A percentile compares a stretch with the other conserved stretches of the same genome.
These are phyloP conservation scores for Neurospora tetrasperma DNA, from an alignment of 495 filamentous ascomycete species.

Conservation along the genomic window DNA sequence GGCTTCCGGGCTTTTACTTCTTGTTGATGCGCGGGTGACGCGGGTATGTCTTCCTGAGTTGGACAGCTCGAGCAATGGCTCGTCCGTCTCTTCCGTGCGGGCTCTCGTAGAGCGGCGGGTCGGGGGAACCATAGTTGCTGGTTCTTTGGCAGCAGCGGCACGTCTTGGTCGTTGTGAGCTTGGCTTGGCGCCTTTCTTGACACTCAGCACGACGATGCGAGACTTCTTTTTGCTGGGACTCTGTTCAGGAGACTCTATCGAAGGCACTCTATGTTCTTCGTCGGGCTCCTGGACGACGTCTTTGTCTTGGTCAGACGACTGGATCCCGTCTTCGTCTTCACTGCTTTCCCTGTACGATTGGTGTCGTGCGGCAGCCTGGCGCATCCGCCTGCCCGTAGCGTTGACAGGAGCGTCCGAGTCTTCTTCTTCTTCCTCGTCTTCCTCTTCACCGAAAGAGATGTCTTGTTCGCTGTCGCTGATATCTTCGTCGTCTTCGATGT, in stretches of 20 bases:
- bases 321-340: slow-evolving; percentile 25
- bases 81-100: slow-evolving; percentile 36
- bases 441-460: slow-evolving; percentile 45
- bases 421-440: slow-evolving; percentile 54
- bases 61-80: slow-evolving; percentile 44
- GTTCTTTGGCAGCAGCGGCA: slow-evolving; percentile 10
- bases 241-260: slow-evolving; percentile 1
- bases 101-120: slow-evolving; percentile 36
- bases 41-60: slow-evolving; percentile 68
- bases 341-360: slow-evolving; percentile 39
- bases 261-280: not conserved
- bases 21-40: slow-evolving; percentile 31
- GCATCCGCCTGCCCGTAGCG: slow-evolving; percentile 58
- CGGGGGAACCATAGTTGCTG: slow-evolving; percentile 9
- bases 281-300: slow-evolving; percentile 9
- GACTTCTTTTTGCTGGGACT: slow-evolving; percentile 12
- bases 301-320: slow-evolving; percentile 24
- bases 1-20: slow-evolving; percentile 57
- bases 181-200: not conserved
- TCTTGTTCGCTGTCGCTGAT: slow-evolving; percentile 45
- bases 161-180: slow-evolving; percentile 12
- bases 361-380: slow-evolving; percentile 46
- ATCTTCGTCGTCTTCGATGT: slow-evolving; percentile 58
- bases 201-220: slow-evolving; percentile 23
- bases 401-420: slow-evolving; percentile 49